These are phyloP conservation scores for Chlamydomonas incerta DNA, from an alignment of 139 green algal species.

Conservation along the genomic window DNA sequence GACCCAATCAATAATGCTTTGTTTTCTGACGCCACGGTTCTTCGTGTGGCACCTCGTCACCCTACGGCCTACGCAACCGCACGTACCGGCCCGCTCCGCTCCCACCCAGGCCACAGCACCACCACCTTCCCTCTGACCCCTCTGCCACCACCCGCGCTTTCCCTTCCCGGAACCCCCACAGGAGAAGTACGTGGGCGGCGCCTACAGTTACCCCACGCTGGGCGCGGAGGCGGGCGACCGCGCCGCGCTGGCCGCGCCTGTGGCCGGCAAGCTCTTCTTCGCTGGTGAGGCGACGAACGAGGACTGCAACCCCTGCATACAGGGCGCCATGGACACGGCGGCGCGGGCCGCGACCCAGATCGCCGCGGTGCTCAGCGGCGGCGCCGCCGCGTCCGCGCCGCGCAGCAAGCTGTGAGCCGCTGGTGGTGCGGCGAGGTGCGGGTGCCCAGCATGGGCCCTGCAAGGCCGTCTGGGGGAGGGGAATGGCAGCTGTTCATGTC, in stretches of 20 bases:
- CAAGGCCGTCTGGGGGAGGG: no score
- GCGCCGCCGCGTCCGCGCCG: neutral
- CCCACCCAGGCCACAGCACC: no score
- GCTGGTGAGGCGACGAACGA: slow-evolving; percentile 84
- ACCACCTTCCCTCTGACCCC: neutral
- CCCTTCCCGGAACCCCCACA: neutral
- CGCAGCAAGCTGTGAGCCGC: slow-evolving; percentile 51
- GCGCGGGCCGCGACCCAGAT: slow-evolving; percentile 72
- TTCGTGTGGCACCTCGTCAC: neutral
- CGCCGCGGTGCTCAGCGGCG: neutral
- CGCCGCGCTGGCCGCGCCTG: slow-evolving; percentile 67
- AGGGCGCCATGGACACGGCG: slow-evolving; percentile 79
- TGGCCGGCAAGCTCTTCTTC: slow-evolving; percentile 80
- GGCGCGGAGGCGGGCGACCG: slow-evolving; percentile 69
- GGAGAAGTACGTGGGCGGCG: slow-evolving; percentile 72
- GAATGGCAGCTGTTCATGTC: no score
- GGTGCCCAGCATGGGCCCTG: no score
- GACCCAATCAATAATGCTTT: neutral
- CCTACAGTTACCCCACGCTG: slow-evolving; percentile 82
- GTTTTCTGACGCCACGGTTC: neutral
- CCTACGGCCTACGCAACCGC: no score
- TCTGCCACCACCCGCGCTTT: no score
- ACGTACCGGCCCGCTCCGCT: neutral
- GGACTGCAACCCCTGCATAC: slow-evolving; percentile 83
- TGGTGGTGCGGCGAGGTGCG: no score